A percentile compares a stretch with the other conserved stretches of the same genome.
Evolutionary conservation across 176 grass and related monocot genomes (phyloP).

Genomic region (Bromus sterilis): DNA sequence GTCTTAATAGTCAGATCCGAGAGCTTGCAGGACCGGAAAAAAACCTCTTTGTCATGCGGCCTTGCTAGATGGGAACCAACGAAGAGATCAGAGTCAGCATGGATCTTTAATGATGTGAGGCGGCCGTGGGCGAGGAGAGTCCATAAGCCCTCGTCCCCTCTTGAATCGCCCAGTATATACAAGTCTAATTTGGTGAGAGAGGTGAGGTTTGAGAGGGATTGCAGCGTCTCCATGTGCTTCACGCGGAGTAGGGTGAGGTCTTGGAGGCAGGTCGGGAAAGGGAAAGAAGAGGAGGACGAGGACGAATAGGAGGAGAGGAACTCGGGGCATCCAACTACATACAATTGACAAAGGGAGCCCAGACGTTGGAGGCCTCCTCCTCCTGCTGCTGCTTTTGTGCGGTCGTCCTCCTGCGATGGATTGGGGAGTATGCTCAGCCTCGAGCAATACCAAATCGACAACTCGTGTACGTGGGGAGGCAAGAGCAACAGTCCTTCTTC

Average conservation of each 20-base stretch:
- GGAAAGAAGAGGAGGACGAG: background rate
- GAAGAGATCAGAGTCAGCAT: background rate
- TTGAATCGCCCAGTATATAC: too few species aligned
- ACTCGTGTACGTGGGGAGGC: background rate
- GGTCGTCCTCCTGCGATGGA: too few species aligned
- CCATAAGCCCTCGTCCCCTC: too few species aligned
- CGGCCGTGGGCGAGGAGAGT: background rate
- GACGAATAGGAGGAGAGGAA: background rate
- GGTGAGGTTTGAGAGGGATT: background rate
- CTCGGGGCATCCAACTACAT: rapidly evolving
- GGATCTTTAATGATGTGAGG: background rate
- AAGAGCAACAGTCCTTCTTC: background rate
- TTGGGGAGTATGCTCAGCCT: background rate
- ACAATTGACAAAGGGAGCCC: rapidly evolving
- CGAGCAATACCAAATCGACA: rapidly evolving
- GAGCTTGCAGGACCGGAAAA: background rate
- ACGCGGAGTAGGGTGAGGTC: rapidly evolving
- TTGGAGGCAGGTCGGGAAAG: background rate
- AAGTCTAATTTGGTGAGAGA: rapidly evolving
- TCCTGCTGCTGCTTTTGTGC: too few species aligned
- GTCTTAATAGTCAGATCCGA: background rate
- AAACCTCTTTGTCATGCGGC: background rate
- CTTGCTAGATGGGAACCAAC: background rate
- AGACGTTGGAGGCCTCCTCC: background rate
- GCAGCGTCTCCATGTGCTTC: background rate